Conservation (phyloP, 2,329 filamentous ascomycete genomes). For the Microcera coccophila region DNA sequence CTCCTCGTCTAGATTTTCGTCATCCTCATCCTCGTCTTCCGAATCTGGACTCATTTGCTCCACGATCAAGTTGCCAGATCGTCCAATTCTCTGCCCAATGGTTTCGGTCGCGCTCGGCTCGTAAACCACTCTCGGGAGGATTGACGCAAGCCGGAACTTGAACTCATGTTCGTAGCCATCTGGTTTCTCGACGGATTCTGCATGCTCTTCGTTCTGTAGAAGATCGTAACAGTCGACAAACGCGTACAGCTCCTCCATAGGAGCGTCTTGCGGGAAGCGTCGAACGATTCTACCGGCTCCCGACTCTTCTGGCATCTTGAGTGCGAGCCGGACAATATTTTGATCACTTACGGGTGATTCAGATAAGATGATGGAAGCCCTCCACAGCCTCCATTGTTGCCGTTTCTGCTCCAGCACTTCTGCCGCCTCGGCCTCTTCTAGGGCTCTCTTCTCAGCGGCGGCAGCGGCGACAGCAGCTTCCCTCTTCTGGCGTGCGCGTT, state of each 20-base stretch:
- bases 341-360: constrained; percentile 64
- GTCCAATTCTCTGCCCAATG: constrained; percentile 70
- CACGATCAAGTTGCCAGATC: constrained; percentile 84
- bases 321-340: constrained; percentile 66
- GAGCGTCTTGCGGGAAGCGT: constrained; percentile 64
- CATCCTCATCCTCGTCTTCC: constrained; percentile 33
- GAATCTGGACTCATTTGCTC: constrained; percentile 51
- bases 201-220: constrained; percentile 41
- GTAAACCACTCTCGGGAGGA: constrained; percentile 80
- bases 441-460: constrained; percentile 61
- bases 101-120: constrained; percentile 62
- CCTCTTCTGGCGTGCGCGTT: constrained; percentile 70
- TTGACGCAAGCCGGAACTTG: constrained; percentile 77
- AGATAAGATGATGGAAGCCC: constrained; percentile 59
- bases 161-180: constrained; percentile 75
- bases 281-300: constrained; percentile 73
- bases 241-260: constrained; percentile 86
- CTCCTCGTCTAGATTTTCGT: constrained; percentile 25
- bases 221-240: constrained; percentile 89
- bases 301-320: constrained; percentile 57
- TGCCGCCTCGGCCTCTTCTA: constrained; percentile 60
- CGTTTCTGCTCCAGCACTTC: constrained; percentile 42
- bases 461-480: constrained; percentile 72
- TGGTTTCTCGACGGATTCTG: constrained; percentile 44
- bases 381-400: constrained; percentile 76